Conservation (phyloP, 2,329 filamentous ascomycete species). For the Aureobasidium vineae region DNA sequence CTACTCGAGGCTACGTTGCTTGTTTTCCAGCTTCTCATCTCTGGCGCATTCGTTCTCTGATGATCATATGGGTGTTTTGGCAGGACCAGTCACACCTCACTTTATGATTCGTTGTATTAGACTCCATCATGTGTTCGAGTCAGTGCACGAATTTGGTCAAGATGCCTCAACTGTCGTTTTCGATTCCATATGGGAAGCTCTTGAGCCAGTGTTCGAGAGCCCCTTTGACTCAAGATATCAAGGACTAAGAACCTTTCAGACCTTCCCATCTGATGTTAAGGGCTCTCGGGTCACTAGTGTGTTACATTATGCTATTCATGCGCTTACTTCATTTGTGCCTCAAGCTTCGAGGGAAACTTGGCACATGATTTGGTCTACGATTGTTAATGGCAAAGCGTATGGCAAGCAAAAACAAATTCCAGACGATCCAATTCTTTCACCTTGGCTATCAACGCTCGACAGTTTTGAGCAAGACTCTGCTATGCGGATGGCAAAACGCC, state of each 20-base stretch:
- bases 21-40: neutral
- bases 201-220: constrained; percentile 24
- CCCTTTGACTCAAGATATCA: neutral
- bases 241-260: neutral
- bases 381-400: constrained; percentile 24
- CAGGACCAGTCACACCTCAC: neutral
- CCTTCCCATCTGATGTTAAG: neutral
- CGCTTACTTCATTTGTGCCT: constrained; percentile 17
- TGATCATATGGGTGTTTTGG: neutral
- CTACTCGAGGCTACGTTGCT: neutral
- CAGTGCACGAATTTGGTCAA: neutral
- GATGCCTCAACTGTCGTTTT: constrained; percentile 10
- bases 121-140: constrained; percentile 3
- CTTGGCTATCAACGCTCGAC: constrained; percentile 24
- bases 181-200: constrained; percentile 16
- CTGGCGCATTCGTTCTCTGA: constrained; percentile 14
- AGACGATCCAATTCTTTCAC: neutral
- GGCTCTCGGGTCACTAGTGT: neutral
- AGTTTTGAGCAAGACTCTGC: constrained; percentile 39
- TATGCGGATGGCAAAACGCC: constrained; percentile 49
- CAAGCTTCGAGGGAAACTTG: constrained; percentile 1
- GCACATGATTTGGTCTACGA: constrained; percentile 16
- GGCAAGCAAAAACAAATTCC: constrained; percentile 21
- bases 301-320: constrained; percentile 1
- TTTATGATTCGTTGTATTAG: neutral